Base-by-base conservation (phyloP, 2,329 filamentous ascomycete species). In the Pseudopithomyces chartarum region DNA sequence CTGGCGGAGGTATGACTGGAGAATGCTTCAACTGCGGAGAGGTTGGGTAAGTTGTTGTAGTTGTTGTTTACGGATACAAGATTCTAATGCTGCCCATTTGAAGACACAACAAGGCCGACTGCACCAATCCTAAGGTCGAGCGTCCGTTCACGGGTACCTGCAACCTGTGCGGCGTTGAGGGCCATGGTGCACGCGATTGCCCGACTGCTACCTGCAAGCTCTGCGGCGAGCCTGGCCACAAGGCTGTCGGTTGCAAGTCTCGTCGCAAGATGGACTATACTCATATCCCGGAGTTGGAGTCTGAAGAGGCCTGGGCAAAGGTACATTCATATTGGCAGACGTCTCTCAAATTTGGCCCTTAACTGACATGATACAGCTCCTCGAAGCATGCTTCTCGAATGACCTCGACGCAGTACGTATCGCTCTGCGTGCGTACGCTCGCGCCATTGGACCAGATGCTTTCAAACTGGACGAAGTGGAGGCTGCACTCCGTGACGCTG, bases 11-110 rank as follows among this genome's bases (percentile, higher is more conserved):
- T 17, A 71, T 75, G 67, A 78, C 69, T 13, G 78, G 81, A 20
- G 79, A 78, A 43, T 87, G 85, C 77, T 87, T 76, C 80, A 87
- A 87, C 73, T 88, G 85, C 60, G 83, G 84, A 51, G 73, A 87
- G 63, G 64, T 76, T 32, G 84, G 86, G 54, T 56, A 19, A 47
- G 47, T 52, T 12, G 38, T 15, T 22, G 6, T 19, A 8, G 12
- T 11, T 11, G 29, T 6, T n/a, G 23, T 45, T 6, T 20, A 7
- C 15, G 22, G 20, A 38, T 13, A 12, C 3, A 13, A 38, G 6
- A 13, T 32, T 17, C 4, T 23, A 17, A 29, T 38, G 12, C 40
- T 52, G 29, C 45, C 32, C 19, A 8, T 17, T 34, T 19, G 8
- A 43, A 56, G 54, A 13, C 87, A 90, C 78, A 85, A 79, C 73